Conservation (phyloP, 163 green algal genomes). For the Smithsoniella earleae region DNA sequence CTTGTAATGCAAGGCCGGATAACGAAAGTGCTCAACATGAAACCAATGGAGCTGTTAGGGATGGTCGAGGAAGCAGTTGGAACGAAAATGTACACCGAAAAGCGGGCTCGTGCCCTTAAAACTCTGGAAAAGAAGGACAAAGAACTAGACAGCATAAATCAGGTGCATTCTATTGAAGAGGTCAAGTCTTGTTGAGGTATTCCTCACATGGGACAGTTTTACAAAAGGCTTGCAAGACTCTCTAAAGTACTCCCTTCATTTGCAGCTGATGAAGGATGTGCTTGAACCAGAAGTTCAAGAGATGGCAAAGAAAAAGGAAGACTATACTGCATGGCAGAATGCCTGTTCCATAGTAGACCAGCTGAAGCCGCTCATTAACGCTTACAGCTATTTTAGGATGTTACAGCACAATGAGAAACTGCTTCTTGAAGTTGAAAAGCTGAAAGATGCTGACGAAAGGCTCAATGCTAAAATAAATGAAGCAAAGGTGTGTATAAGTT, state of each 20-base stretch:
- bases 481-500: too few species aligned
- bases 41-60: conserved; percentile 89
- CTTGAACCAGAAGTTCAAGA: conserved; percentile 80
- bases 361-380: conserved; percentile 74
- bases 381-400: conserved; percentile 63
- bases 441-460: too few species aligned
- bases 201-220: too few species aligned
- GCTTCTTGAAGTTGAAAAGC: background rate
- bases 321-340: conserved; percentile 74
- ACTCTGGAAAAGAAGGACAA: conserved; percentile 96
- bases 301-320: conserved; percentile 63
- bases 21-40: conserved; percentile 99
- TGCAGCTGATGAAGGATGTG: conserved; percentile 73
- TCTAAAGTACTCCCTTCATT: background rate
- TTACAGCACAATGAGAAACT: conserved; percentile 24
- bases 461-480: too few species aligned
- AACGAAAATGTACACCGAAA: conserved; percentile 98
- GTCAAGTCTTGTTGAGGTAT: too few species aligned
- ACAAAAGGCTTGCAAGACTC: background rate
- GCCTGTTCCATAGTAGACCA: conserved; percentile 52
- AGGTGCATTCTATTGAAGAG: conserved; percentile 42
- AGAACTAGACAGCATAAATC: conserved; percentile 92
- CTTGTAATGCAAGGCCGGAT: conserved; percentile 99
- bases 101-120: conserved; percentile 83
- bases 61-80: conserved; percentile 96